phyloP scores from a whole-genome alignment of 31 red algal genomes.

The Asparagopsis taxiformis region DNA sequence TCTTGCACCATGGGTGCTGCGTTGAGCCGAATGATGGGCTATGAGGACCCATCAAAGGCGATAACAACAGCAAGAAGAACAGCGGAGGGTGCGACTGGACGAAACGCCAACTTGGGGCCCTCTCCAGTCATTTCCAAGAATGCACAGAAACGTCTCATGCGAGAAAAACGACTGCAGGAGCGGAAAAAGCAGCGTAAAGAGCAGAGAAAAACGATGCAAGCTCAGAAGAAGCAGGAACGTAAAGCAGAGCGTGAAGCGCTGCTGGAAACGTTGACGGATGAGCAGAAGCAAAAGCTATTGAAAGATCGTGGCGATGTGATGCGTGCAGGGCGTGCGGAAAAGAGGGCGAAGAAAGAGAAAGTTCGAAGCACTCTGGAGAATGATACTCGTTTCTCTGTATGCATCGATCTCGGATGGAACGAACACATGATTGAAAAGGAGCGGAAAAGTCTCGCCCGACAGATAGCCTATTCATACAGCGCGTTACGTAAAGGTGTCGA shows the following conservation, averaged over 20 bases:
- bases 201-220: constrained; percentile 11
- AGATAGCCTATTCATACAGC: constrained; percentile 71
- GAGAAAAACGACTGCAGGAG: constrained; percentile 31
- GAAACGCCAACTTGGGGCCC: not conserved
- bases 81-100: not conserved
- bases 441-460: constrained; percentile 49
- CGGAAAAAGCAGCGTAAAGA: constrained; percentile 45
- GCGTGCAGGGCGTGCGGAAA: constrained; percentile 39
- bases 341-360: constrained; percentile 31
- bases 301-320: constrained; percentile 24
- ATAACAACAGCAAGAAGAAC: not conserved
- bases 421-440: constrained; percentile 65
- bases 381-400: constrained; percentile 23
- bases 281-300: constrained; percentile 16
- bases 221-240: constrained; percentile 13
- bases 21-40: not conserved
- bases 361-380: constrained; percentile 22
- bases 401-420: constrained; percentile 65
- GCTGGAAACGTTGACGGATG: constrained; percentile 15
- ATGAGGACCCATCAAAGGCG: not conserved
- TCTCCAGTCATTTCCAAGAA: constrained; percentile 49
- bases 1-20: not conserved
- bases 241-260: constrained; percentile 28
- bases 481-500: constrained; percentile 42
- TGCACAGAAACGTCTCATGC: constrained; percentile 32